Conservation (phyloP, 805 yeast species). For the Metschnikowia continentalis region DNA sequence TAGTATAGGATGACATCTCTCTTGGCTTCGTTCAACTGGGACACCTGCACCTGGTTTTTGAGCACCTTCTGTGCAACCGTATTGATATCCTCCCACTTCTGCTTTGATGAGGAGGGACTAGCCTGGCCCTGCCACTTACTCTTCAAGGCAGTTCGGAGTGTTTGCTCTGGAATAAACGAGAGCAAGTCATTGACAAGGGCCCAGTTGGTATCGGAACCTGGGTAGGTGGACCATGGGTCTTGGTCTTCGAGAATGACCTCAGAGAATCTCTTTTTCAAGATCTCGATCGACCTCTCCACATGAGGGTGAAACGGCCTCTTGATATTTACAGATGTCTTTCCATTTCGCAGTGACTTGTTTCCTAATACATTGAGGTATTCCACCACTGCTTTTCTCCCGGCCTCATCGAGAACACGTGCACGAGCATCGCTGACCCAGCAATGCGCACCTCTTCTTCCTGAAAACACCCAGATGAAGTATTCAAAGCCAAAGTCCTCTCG, state of each 20-base stretch:
- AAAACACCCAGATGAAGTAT: constrained; percentile 88
- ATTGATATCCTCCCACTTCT: constrained; percentile 81
- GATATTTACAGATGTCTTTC: constrained; percentile 49
- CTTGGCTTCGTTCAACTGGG: constrained; percentile 59
- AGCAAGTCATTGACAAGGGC: constrained; percentile 49
- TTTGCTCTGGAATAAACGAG: constrained; percentile 59
- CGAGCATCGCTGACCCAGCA: constrained; percentile 93
- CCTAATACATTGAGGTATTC: constrained; percentile 77
- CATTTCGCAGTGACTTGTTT: constrained; percentile 34
- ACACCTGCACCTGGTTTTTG: constrained; percentile 46
- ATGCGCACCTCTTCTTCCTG: constrained; percentile 98
- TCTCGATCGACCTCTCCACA: constrained; percentile 66
- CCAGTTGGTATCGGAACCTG: constrained; percentile 41
- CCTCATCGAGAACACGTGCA: constrained; percentile 72
- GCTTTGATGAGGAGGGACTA: constrained; percentile 39
- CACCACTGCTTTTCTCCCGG: constrained; percentile 69
- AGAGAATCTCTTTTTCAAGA: constrained; percentile 60
- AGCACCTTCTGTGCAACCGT: constrained; percentile 41
- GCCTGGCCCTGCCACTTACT: constrained; percentile 50
- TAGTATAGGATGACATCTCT: constrained; percentile 78
- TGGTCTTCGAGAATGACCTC: constrained; percentile 72
- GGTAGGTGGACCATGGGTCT: constrained; percentile 66
- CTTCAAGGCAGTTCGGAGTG: constrained; percentile 48
- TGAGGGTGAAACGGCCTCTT: constrained; percentile 90
- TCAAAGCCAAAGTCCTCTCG: constrained; percentile 86